Percentiles rank a stretch among this genome's conserved stretches.
Evolutionary conservation across 1,284 basidiomycete genomes (phyloP).

Genomic region (Erythrobasidium hasegawianum): DNA sequence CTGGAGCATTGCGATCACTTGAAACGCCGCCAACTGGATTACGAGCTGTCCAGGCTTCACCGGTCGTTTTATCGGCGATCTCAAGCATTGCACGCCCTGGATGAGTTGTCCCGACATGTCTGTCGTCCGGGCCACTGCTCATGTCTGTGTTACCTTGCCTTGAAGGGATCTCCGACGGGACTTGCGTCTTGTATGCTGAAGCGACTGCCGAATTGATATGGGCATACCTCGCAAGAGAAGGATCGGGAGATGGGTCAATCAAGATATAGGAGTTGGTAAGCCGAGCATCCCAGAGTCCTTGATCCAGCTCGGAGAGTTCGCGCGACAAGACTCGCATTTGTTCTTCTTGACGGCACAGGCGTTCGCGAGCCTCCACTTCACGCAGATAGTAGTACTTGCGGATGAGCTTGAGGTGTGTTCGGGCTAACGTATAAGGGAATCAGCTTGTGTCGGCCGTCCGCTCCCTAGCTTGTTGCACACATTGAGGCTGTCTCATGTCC

Average conservation of each 20-base stretch:
- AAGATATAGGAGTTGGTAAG: neutral
- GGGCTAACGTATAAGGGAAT: neutral
- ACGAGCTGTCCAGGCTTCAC: too few relatives aligned
- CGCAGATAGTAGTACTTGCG: conserved; percentile 16
- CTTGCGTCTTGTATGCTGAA: too few relatives aligned
- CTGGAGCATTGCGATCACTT: too few relatives aligned
- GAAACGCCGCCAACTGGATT: too few relatives aligned
- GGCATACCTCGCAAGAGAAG: neutral
- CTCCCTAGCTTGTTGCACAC: too few relatives aligned
- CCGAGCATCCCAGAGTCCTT: neutral
- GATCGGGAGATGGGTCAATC: neutral
- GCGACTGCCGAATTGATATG: neutral
- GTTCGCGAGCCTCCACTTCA: conserved; percentile 1
- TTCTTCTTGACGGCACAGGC: conserved; percentile 14
- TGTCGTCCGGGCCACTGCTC: too few relatives aligned
- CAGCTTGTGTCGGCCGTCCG: too few relatives aligned
- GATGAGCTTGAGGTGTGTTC: conserved; percentile 6
- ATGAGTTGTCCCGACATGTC: too few relatives aligned
- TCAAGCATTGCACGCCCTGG: too few relatives aligned
- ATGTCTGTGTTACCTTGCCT: too few relatives aligned
- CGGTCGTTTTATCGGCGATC: too few relatives aligned
- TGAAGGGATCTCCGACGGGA: too few relatives aligned
- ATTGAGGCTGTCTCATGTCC: neutral
- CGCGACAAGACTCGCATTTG: conserved; percentile 9
- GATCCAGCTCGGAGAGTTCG: neutral